These are phyloP conservation scores for Colletotrichum sp. DNA, from an alignment of 2,329 filamentous ascomycete genomes.

Conservation along the genomic window DNA sequence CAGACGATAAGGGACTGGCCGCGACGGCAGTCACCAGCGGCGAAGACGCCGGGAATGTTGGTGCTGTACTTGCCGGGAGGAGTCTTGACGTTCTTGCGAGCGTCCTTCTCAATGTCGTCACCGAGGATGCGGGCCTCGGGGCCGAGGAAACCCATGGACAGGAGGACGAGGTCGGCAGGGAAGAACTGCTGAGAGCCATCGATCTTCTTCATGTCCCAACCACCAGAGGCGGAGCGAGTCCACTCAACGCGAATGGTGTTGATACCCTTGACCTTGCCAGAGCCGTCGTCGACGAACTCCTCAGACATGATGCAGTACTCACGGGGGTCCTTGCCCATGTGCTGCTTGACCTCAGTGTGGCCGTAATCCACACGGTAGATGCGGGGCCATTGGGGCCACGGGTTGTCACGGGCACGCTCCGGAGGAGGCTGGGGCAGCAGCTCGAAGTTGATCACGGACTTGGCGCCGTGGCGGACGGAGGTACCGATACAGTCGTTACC, in stretches of 20 bases:
- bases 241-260: slow-evolving; percentile 95
- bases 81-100: slow-evolving; percentile 96
- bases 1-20: slow-evolving; percentile 97
- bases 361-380: slow-evolving; percentile 99
- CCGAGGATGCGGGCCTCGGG: slow-evolving; percentile 89
- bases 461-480: slow-evolving; percentile 92
- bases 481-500: slow-evolving; percentile 98
- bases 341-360: slow-evolving; percentile 92
- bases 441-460: slow-evolving; percentile 96
- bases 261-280: slow-evolving; percentile 90
- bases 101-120: slow-evolving; percentile 88
- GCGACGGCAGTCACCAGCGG: slow-evolving; percentile 92
- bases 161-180: slow-evolving; percentile 89
- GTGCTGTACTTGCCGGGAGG: slow-evolving; percentile 86
- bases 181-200: slow-evolving; percentile 95
- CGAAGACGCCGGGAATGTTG: slow-evolving; percentile 87
- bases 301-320: slow-evolving; percentile 99
- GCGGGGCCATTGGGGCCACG: slow-evolving; percentile 97
- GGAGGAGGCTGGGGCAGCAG: slow-evolving; percentile 89
- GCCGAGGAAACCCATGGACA: slow-evolving; percentile 97
- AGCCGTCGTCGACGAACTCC: slow-evolving; percentile 90
- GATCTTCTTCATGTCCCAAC: slow-evolving; percentile 98
- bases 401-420: slow-evolving; percentile 91
- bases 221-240: slow-evolving; percentile 86
- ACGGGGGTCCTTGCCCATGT: slow-evolving; percentile 94